A percentile compares a stretch with the other conserved stretches of the same genome.
phyloP scores from a whole-genome alignment of 2,329 filamentous ascomycete species.

The Fusarium begoniae region DNA sequence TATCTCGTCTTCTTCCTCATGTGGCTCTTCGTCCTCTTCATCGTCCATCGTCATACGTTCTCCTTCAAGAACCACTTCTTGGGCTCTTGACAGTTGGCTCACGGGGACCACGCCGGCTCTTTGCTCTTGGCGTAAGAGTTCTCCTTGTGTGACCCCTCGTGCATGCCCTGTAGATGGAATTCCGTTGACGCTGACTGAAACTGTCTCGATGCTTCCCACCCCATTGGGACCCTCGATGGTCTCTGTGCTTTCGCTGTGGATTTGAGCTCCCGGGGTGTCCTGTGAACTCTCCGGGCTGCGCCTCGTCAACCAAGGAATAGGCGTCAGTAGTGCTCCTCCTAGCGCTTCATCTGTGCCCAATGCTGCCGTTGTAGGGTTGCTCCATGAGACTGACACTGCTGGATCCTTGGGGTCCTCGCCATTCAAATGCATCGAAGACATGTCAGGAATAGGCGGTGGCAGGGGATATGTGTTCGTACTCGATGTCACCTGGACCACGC shows the following conservation, averaged over 20 bases:
- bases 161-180: conserved; percentile 62
- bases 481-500: conserved; percentile 90
- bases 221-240: conserved; percentile 85
- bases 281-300: conserved; percentile 45
- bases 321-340: conserved; percentile 89
- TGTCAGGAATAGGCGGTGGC: conserved; percentile 70
- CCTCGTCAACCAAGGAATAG: conserved; percentile 85
- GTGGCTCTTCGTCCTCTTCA: conserved; percentile 46
- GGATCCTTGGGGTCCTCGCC: conserved; percentile 61
- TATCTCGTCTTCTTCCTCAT: conserved; percentile 64
- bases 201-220: conserved; percentile 81
- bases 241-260: conserved; percentile 78
- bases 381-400: conserved; percentile 56
- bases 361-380: conserved; percentile 56
- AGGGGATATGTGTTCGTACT: conserved; percentile 83
- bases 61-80: conserved; percentile 44
- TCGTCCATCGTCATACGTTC: conserved; percentile 40
- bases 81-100: conserved; percentile 63
- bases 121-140: conserved; percentile 87
- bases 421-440: conserved; percentile 68
- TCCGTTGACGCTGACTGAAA: conserved; percentile 78
- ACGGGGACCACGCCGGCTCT: conserved; percentile 80
- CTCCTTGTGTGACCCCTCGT: conserved; percentile 80
- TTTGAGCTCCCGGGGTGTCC: conserved; percentile 50
- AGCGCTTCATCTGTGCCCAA: conserved; percentile 88